Evolutionary conservation across 495 filamentous ascomycete genomes (phyloP), one percentile per base, ranked within the genome.

Genomic region (Glarea lozoyensis): DNA sequence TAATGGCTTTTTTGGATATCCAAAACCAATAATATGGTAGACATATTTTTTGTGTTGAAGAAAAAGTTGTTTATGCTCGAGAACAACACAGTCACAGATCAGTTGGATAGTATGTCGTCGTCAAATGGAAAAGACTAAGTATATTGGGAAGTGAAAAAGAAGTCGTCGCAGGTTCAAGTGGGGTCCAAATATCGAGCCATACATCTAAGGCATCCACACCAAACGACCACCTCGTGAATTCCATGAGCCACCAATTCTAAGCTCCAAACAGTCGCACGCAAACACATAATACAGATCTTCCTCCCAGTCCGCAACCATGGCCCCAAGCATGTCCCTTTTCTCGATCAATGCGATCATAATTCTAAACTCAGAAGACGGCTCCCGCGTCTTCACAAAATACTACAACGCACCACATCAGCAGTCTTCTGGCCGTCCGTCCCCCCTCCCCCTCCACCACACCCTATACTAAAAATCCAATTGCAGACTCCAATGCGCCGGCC

Each of bases 321-420:
- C 54, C 7, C 65, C 72, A 19, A 72, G 70, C 49, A 79, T 97
- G 62, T 87, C 88, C 45, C 78, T 97, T 47, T 90, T 92, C 69
- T 85, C 86, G 55, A 81, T 96, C 55, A 89, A 89, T 60, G 89
- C 89, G 52, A 81, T 97, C 67, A 76, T 96, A 62, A 78, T 94
- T 59, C 83, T 96, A 66, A 84, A 79, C 54, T 79, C 82, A 48
- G 81, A 92, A 58, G 89, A 96, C 56, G 81, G 82, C 54, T 83
- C 83, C 46, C 81, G 92, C 54, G 84, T 98, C 67, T 87, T 94
- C 61, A 73, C 88, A 38, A 95, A 94, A 68, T 98, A 97, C 76
- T 98, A 92, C 75, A 83, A 72, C 45, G 73, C 86, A 37, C 90
- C 88, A 38, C 92, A 96, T 65, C 70, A 80, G 50, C 10, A 33